phyloP scores from a whole-genome alignment of 805 yeast genomes.

The Starmerella etchellsii region DNA sequence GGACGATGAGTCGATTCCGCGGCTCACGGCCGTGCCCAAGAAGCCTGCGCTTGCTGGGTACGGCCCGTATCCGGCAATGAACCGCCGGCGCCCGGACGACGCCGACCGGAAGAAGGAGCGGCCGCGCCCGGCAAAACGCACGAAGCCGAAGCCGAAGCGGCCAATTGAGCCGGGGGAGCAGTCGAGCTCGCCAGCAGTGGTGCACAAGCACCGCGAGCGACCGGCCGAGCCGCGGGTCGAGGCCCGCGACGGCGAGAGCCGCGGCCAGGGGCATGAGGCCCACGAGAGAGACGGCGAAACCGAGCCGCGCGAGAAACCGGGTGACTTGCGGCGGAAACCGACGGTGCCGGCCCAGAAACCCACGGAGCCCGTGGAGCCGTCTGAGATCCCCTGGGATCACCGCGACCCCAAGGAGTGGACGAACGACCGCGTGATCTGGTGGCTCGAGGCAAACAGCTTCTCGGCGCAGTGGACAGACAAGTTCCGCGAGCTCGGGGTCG shows the following conservation, averaged over 20 bases:
- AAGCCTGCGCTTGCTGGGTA: slow-evolving; percentile 13
- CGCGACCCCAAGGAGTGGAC: slow-evolving; percentile 44
- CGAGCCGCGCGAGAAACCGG: too few relatives aligned
- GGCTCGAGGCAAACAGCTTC: slow-evolving; percentile 61
- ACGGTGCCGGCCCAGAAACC: too few relatives aligned
- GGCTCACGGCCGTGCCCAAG: slow-evolving; percentile 11
- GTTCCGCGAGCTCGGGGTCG: slow-evolving; percentile 44
- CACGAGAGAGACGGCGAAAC: too few relatives aligned
- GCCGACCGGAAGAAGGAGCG: slow-evolving; percentile 1
- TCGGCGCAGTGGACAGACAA: slow-evolving; percentile 61
- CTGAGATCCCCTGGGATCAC: slow-evolving; percentile 13
- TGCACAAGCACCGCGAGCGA: too few relatives aligned
- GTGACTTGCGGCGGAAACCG: too few relatives aligned
- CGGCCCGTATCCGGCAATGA: slow-evolving; percentile 17
- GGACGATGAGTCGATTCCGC: slow-evolving; percentile 14
- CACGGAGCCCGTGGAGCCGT: neutral
- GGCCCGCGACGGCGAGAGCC: too few relatives aligned
- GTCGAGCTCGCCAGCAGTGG: too few relatives aligned
- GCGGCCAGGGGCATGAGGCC: too few relatives aligned
- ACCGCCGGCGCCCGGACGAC: neutral
- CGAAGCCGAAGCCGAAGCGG: neutral
- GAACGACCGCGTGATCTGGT: slow-evolving; percentile 45
- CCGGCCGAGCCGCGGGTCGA: too few relatives aligned
- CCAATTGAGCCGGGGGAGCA: too few relatives aligned
- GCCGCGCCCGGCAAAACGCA: neutral